phyloP scores from a whole-genome alignment of 768 basidiomycete genomes.

The Mycena kentingensis region DNA sequence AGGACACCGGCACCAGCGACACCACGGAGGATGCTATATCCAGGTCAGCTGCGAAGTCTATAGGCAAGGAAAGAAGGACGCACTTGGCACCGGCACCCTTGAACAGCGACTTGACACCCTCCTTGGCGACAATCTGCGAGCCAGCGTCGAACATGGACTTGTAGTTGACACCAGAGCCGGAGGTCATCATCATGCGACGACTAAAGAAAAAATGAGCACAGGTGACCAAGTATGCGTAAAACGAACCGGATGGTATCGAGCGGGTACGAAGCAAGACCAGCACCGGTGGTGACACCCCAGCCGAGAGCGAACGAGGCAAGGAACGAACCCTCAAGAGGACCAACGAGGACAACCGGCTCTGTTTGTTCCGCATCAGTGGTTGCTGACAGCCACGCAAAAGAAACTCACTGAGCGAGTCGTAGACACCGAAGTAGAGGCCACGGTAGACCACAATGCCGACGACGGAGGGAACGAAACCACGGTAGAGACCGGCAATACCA shows the following conservation, averaged over 20 bases:
- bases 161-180: slow-evolving; percentile 93
- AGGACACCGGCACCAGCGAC: slow-evolving; percentile 99
- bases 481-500: slow-evolving; percentile 98
- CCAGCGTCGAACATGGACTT: slow-evolving; percentile 99
- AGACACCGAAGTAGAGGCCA: slow-evolving; percentile 99
- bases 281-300: slow-evolving; percentile 99
- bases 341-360: slow-evolving; percentile 98
- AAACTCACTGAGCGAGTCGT: slow-evolving; percentile 84
- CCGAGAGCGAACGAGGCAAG: slow-evolving; percentile 95
- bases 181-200: slow-evolving; percentile 99
- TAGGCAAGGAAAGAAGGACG: no score
- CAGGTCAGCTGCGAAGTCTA: no score
- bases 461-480: slow-evolving; percentile 98
- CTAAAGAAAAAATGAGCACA: slow-evolving; percentile 47
- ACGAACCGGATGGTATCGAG: slow-evolving; percentile 86
- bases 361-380: no score
- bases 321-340: slow-evolving; percentile 94
- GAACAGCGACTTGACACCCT: slow-evolving; percentile 94
- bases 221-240: slow-evolving; percentile 5
- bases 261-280: slow-evolving; percentile 97
- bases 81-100: slow-evolving; percentile 55
- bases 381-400: no score
- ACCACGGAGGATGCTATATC: slow-evolving; percentile 95
- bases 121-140: slow-evolving; percentile 89
- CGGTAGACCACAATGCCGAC: slow-evolving; percentile 99